Conservation (phyloP, 345 rosid species). For the Eucalyptus caleyi region DNA sequence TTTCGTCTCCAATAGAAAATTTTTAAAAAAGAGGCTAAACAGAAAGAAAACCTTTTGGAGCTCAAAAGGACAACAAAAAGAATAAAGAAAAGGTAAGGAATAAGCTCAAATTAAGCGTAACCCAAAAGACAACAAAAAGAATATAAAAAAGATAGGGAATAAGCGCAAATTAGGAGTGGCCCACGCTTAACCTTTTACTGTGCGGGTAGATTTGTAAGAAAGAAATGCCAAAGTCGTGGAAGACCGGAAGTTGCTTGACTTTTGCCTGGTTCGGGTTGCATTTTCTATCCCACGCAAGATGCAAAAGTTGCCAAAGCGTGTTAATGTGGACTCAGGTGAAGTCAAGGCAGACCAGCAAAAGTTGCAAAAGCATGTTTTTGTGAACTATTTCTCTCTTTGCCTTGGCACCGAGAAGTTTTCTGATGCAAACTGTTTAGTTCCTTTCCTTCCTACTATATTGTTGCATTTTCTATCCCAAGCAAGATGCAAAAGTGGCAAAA, state of each 20-base stretch:
- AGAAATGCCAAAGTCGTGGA: neutral
- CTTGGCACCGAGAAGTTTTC: neutral
- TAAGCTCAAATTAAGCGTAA: too few relatives aligned
- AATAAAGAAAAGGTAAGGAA: neutral
- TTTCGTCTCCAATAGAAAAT: neutral
- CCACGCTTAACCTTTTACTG: neutral
- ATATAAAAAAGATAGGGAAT: neutral
- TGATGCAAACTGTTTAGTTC: neutral
- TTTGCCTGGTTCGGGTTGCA: neutral
- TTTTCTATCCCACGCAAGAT: neutral
- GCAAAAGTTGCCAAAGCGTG: neutral
- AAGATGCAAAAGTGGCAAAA: neutral
- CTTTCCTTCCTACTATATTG: neutral
- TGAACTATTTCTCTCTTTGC: neutral
- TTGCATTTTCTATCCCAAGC: neutral
- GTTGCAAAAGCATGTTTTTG: neutral
- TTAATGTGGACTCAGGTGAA: neutral
- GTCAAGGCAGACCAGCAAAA: neutral
- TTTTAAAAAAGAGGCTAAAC: neutral
- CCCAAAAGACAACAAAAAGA: too few relatives aligned
- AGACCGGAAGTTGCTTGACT: neutral
- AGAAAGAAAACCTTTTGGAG: neutral
- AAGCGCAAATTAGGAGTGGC: neutral
- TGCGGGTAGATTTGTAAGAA: neutral
- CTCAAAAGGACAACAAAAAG: neutral